Evolutionary conservation across 345 rosid species (phyloP).

Genomic region (Arabidopsis suecica): DNA sequence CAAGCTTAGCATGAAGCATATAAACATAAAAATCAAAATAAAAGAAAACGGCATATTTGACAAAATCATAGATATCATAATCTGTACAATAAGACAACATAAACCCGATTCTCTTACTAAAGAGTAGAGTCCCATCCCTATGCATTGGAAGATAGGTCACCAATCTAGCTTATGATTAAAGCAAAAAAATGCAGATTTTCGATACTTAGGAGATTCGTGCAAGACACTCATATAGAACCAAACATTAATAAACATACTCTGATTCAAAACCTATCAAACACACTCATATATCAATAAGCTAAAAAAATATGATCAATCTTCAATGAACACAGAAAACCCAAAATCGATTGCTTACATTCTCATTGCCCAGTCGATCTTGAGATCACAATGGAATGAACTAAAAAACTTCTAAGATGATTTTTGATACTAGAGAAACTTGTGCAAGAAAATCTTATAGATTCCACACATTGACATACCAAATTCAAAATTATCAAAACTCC

Average conservation of each 20-base stretch:
- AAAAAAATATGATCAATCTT: not conserved
- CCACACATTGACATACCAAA: not conserved
- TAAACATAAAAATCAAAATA: not conserved
- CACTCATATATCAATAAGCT: not conserved
- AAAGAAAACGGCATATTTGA: not conserved
- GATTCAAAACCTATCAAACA: not conserved
- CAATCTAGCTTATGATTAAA: not conserved
- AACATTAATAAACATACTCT: not conserved
- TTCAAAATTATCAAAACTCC: no score
- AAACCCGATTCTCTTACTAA: not conserved
- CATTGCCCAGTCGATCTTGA: not conserved
- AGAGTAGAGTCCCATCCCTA: not conserved
- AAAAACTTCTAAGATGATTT: not conserved
- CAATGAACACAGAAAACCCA: not conserved
- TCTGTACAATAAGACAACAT: not conserved
- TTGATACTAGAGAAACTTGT: not conserved
- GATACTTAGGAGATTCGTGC: not conserved
- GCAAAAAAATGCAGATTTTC: not conserved
- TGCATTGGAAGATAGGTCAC: constrained; percentile 1
- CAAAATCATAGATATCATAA: not conserved
- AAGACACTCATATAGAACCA: constrained; percentile 6
- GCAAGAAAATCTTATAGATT: constrained; percentile 10
- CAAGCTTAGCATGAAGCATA: not conserved
- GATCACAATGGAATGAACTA: not conserved
- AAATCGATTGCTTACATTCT: no score